Percentiles rank a stretch among this genome's conserved stretches.
Conservation (phyloP, 2,329 filamentous ascomycete genomes). For the Bipolaris oryzae region DNA sequence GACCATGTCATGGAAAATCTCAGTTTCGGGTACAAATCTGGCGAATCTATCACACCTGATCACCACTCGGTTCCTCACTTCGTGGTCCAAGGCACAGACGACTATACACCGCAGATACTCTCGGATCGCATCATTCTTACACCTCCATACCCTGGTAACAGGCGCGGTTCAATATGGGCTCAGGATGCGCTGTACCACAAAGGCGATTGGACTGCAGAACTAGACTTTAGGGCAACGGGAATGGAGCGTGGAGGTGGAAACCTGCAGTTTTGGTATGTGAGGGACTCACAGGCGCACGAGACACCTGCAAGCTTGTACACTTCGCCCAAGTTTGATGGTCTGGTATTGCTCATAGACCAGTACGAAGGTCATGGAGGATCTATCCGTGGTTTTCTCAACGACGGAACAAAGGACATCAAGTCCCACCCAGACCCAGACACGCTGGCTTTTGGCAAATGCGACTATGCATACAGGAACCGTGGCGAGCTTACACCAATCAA, state of each 20-base stretch:
- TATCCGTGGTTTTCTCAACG: conserved; percentile 91
- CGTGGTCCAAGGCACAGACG: conserved; percentile 58
- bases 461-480: conserved; percentile 88
- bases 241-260: conserved; percentile 86
- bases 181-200: conserved; percentile 64
- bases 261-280: conserved; percentile 89
- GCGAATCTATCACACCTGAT: conserved; percentile 69
- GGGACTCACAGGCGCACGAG: conserved; percentile 68
- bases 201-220: conserved; percentile 77
- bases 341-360: conserved; percentile 84
- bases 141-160: conserved; percentile 83
- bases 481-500: conserved; percentile 82
- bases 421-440: conserved; percentile 77
- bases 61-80: conserved; percentile 62
- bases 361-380: conserved; percentile 79
- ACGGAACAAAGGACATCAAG: conserved; percentile 81
- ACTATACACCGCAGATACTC: conserved; percentile 65
- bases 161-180: conserved; percentile 82
- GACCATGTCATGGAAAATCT: conserved; percentile 73
- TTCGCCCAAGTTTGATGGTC: conserved; percentile 83
- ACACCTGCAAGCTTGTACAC: conserved; percentile 83
- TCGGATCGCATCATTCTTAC: conserved; percentile 94
- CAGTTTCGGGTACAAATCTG: conserved; percentile 73
- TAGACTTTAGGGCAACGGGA: conserved; percentile 87
- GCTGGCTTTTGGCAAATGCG: conserved; percentile 91